Conservation (phyloP, 2,329 filamentous ascomycete species). For the Epicoccum sorghinum region DNA sequence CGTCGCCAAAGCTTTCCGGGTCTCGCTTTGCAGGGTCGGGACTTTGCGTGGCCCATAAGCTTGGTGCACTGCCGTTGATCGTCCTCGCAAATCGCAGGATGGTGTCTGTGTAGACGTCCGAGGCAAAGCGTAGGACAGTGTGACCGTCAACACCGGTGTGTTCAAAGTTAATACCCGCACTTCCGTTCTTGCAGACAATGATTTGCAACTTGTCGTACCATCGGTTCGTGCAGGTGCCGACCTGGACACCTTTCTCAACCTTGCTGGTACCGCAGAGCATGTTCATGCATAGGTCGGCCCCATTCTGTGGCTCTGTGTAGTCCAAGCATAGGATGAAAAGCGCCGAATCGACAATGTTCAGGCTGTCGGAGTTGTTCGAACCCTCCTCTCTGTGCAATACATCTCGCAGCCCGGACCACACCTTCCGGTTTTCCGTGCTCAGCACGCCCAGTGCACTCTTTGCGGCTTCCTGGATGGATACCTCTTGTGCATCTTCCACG, state of each 20-base stretch:
- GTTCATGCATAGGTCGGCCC: conserved; percentile 89
- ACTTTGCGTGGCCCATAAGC: conserved; percentile 86
- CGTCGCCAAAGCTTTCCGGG: conserved; percentile 88
- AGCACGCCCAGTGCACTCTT: conserved; percentile 92
- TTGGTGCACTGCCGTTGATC: conserved; percentile 92
- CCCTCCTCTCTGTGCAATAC: conserved; percentile 82
- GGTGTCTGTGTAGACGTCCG: conserved; percentile 95
- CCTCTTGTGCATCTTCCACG: conserved; percentile 86
- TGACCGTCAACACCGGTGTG: conserved; percentile 98
- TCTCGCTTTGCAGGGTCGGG: conserved; percentile 93
- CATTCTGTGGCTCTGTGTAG: conserved; percentile 82
- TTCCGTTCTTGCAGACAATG: conserved; percentile 98
- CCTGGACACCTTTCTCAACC: conserved; percentile 90
- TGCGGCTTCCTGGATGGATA: conserved; percentile 91
- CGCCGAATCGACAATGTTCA: conserved; percentile 94
- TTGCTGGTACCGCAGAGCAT: conserved; percentile 97
- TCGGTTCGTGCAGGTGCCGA: conserved; percentile 95
- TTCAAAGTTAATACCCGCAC: conserved; percentile 98
- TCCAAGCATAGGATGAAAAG: conserved; percentile 92
- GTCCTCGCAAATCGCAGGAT: conserved; percentile 93
- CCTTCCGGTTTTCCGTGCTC: conserved; percentile 94
- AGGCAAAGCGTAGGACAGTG: conserved; percentile 93
- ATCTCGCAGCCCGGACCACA: conserved; percentile 91
- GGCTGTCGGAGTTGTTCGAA: conserved; percentile 93
- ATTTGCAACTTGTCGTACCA: conserved; percentile 99